Base-by-base conservation (phyloP, 805 yeast genomes). In the Candida takata region DNA sequence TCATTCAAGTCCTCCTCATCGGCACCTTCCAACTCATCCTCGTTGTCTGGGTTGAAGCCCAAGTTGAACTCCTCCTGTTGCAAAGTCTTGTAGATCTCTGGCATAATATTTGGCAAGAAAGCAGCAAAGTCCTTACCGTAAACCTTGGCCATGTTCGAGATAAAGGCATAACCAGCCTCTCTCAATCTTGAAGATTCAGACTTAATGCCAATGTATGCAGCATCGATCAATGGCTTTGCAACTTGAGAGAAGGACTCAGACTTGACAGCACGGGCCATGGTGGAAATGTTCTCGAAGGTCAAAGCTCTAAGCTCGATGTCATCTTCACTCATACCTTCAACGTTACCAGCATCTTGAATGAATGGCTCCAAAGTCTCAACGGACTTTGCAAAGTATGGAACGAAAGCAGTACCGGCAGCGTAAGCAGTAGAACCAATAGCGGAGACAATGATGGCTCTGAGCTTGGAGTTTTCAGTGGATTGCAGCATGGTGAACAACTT, bases 381-480 rank as follows among this genome's bases (percentile, higher is more conserved):
- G 34, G 96, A 83, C 44, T 77, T 73, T 54, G 77, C 74, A 61
- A 90, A 90, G 67, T 73, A 92, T 41, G 97, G 97, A 41, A 72
- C 67, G 63, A 84, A 92, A 27, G 83, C 72, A 51, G 79, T 79
- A 62, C 97, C 96, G 29, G 95, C 77, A 38, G 97, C 95, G 56
- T 81, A 87, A 20, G 98, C 97, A 41, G 95, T 85, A 27, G 97
- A 88, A 37, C 97, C 97, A 58, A 92, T 84, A 27, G 97, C 96
- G 36, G 95, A 84, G 41, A 92, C 96, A 54, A 84, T 79, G 41
- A 85, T 84, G 33, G 84, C 65, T 59, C 78, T 81, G 55, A 84
- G 68, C 41, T 62, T 63, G 12, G 94, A 74, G 16, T 88, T 81
- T 48, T 77, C 71, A 33, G 94, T 84, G 44, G 73, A 69, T 51